Evolutionary conservation across 495 filamentous ascomycete genomes (phyloP), one percentile per base, ranked within the genome.

Genomic region (Penicillium bialowiezense): DNA sequence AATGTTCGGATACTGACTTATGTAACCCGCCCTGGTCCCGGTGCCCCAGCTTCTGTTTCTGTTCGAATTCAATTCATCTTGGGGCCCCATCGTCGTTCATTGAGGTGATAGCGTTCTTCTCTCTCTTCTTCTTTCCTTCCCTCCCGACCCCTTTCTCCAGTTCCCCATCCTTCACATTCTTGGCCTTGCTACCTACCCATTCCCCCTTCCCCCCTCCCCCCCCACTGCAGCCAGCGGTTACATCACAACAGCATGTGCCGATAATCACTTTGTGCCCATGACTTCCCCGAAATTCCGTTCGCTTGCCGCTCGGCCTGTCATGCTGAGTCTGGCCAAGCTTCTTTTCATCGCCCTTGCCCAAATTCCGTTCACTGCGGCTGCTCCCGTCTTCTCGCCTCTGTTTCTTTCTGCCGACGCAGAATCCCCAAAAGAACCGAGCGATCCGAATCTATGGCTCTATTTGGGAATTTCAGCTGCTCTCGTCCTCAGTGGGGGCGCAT

Each of bases 401-500:
- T 42, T 48, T 50, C 41, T 52, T 28, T 67, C 71, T 13, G 41
- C 44, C 32, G 62, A 68, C 26, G 21, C 46, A 7, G 49, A 64
- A 35, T 46, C 64, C 3, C 48, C 51, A 14, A 75, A 76, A 57
- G 60, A 76, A 26, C 56, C 75, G 1, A 62, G 70, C 18, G 79
- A 82, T 54, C 78, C 82, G 2, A 71, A 77, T 26, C 63, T 90
- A 64, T 91, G 86, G 85, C 70, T 85, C 23, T 87, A 90, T 64
- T 63, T 91, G 37, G 75, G 80, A 19, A 69, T 87, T 36, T 86
- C 86, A 4, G 73, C 85, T 18, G 73, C 81, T 23, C 76, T 98
- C 34, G 92, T 97, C 8, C 75, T 97, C 47, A 75, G 85, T 3
- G 93, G 93, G 37, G 93, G 93, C 28, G 89, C 87, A n/a, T 98